Evolutionary conservation across 345 rosid species (phyloP), one percentile per base, ranked within the genome.

Genomic region (thale cress (Arabidopsis thaliana)): DNA sequence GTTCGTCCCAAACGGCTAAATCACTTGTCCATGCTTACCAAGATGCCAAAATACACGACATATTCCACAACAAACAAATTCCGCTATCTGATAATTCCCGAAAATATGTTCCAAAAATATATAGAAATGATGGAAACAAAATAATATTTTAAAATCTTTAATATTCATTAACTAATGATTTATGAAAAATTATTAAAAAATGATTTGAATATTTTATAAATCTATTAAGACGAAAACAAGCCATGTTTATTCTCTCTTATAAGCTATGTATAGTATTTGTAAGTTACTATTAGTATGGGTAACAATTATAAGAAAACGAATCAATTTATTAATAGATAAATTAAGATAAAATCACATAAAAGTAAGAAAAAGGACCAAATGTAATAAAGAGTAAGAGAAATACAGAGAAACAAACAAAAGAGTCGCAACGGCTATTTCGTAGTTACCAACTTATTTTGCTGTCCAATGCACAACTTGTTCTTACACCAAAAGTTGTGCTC

Each of bases 361-460:
- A 12, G 24, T 49, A 58, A 41, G 23, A 32, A 65, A 65, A 42
- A 34, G 22, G 11, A 55, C 32, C n/a, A 57, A 65, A 46, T 20
- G 0, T 66, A 38, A 59, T 55, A 23, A 65, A 12, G 28, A 32
- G 73, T 28, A 30, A 28, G 24, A 32, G 45, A 37, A 4, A 72
- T 23, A 73, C 22, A 57, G 44, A 36, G 62, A 64, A 71, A 4
- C 58, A 59, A 72, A 72, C 81, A 78, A 72, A 71, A 59, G 69
- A 65, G 64, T 32, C 20, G 64, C 81, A 78, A 78, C 81, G 81
- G 81, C 81, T 78, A 72, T 32, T 72, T 78, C 73, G 64, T 51
- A 32, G 32, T 72, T 65, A 78, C 73, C 81, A 42, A 72, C 30
- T 40, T 59, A 59, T 78, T 71, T 78, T 65, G 69, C 81, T 57